A percentile compares a stretch with the other conserved stretches of the same genome.
phyloP scores from a whole-genome alignment of 106 monocot species.

The Chionographis japonica region DNA sequence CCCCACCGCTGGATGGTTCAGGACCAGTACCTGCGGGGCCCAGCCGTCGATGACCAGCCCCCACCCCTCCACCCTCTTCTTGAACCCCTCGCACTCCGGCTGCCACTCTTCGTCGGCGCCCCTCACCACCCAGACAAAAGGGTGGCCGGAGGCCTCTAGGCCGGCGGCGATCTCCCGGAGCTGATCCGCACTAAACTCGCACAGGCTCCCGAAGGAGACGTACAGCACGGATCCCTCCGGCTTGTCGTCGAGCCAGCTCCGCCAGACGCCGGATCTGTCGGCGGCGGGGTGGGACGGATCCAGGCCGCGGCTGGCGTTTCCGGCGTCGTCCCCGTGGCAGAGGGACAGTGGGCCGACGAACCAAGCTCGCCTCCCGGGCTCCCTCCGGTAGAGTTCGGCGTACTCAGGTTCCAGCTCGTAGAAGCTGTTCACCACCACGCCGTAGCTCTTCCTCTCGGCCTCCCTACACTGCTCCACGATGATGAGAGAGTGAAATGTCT shows the following conservation, averaged over 20 bases:
- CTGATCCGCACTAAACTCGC: slow-evolving; percentile 1
- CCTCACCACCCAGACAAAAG: slow-evolving; percentile 24
- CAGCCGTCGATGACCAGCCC: slow-evolving; percentile 4
- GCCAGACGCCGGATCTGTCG: background rate
- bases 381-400: background rate
- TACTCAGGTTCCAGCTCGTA: slow-evolving; percentile 10
- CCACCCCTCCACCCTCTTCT: background rate
- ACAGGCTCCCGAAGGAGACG: slow-evolving; percentile 23
- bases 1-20: slow-evolving; percentile 15
- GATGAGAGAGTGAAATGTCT: too few relatives aligned
- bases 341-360: background rate
- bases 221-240: slow-evolving; percentile 12
- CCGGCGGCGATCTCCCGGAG: slow-evolving; percentile 15
- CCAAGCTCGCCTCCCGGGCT: background rate
- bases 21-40: slow-evolving; percentile 13
- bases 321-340: slow-evolving; percentile 1
- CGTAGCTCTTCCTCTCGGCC: too few relatives aligned
- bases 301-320: background rate
- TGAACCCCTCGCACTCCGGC: background rate
- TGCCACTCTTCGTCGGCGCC: background rate
- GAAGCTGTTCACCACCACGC: background rate
- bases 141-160: slow-evolving; percentile 15
- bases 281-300: background rate
- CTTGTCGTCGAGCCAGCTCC: slow-evolving; percentile 16
- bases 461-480: too few relatives aligned